phyloP scores from a whole-genome alignment of 1,284 basidiomycete genomes.

The Rhodotorula mucilaginosa region DNA sequence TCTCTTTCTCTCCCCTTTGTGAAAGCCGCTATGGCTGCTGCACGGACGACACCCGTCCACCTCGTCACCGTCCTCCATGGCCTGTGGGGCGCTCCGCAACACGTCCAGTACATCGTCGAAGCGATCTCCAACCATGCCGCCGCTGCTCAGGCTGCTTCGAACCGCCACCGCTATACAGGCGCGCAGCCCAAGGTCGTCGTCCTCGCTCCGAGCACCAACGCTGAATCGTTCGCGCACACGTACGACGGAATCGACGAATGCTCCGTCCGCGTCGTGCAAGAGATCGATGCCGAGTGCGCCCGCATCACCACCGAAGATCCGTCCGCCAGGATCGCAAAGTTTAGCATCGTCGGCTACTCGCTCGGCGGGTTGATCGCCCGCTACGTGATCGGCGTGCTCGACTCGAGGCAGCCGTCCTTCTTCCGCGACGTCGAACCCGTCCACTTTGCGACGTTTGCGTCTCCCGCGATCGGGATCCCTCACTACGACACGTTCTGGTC shows the following conservation, averaged over 20 bases:
- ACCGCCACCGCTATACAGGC: too few relatives aligned
- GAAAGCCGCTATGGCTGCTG: not conserved
- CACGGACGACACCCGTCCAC: slow-evolving; percentile 11
- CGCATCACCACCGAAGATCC: slow-evolving; percentile 51
- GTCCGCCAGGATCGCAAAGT: slow-evolving; percentile 59
- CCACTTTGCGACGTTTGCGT: slow-evolving; percentile 78
- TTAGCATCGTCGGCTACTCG: slow-evolving; percentile 74
- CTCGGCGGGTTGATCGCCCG: slow-evolving; percentile 76
- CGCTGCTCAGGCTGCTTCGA: not conserved
- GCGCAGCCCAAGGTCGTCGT: slow-evolving; percentile 26
- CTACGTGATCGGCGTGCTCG: slow-evolving; percentile 70
- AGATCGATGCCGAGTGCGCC: slow-evolving; percentile 54
- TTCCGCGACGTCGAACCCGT: slow-evolving; percentile 66
- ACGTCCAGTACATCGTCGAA: slow-evolving; percentile 37
- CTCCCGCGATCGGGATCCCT: slow-evolving; percentile 67
- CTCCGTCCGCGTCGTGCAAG: slow-evolving; percentile 65
- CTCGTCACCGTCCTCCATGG: slow-evolving; percentile 28
- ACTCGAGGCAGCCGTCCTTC: slow-evolving; percentile 60
- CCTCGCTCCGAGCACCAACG: slow-evolving; percentile 53
- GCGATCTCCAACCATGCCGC: slow-evolving; percentile 6
- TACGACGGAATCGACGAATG: slow-evolving; percentile 71
- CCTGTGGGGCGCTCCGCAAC: slow-evolving; percentile 37
- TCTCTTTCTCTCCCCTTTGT: not conserved
- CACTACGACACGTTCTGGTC: slow-evolving; percentile 61
- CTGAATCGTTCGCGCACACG: slow-evolving; percentile 56